phyloP scores from a whole-genome alignment of 371 early-diverging fungal species.

The Mortierella polycephala region DNA sequence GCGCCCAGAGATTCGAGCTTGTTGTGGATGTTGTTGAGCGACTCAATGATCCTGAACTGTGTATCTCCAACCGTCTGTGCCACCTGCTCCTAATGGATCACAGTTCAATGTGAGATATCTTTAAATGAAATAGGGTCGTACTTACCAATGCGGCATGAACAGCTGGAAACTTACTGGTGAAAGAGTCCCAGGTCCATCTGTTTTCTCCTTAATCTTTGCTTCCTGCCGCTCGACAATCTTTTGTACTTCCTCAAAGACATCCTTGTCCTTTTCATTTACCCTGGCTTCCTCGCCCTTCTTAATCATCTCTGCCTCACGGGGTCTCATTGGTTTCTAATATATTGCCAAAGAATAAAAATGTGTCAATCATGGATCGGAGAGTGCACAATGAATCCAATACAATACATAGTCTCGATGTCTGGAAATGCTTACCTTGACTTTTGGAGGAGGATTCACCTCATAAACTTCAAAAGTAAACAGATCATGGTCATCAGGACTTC shows the following conservation, averaged over 20 bases:
- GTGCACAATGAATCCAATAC: neutral
- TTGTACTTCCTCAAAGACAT: slow-evolving; percentile 35
- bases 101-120: neutral
- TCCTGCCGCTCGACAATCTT: slow-evolving; percentile 45
- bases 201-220: slow-evolving; percentile 29
- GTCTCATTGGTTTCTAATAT: slow-evolving; percentile 54
- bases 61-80: slow-evolving; percentile 65
- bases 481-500: slow-evolving; percentile 82
- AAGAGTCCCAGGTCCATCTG: slow-evolving; percentile 23
- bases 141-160: neutral
- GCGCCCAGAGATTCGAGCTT: slow-evolving; percentile 69
- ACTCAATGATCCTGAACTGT: slow-evolving; percentile 76
- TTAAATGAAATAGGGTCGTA: neutral
- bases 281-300: slow-evolving; percentile 66
- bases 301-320: slow-evolving; percentile 70
- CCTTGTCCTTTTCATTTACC: slow-evolving; percentile 40
- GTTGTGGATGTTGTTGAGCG: slow-evolving; percentile 66
- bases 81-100: slow-evolving; percentile 16
- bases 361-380: too few species aligned
- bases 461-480: slow-evolving; percentile 76
- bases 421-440: slow-evolving; percentile 54
- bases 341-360: neutral
- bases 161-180: slow-evolving; percentile 20
- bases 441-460: slow-evolving; percentile 76
- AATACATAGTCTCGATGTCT: neutral